phyloP scores from a whole-genome alignment of 768 basidiomycete species.

The Suillus variegatus region DNA sequence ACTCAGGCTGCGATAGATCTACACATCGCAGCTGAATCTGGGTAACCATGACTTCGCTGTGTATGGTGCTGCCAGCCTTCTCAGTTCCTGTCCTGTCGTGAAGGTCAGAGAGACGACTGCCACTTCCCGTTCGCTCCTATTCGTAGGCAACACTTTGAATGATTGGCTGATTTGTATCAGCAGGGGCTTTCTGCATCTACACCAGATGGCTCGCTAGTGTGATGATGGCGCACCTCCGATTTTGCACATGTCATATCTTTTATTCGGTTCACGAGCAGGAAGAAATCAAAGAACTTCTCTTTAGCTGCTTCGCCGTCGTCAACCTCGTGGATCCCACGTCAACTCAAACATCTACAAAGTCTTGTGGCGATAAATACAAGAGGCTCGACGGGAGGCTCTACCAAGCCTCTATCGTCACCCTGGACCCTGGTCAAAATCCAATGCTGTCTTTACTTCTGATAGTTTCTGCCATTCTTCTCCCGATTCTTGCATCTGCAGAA shows the following conservation, averaged over 20 bases:
- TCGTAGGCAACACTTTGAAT: constrained; percentile 14
- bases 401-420: neutral
- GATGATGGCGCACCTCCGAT: neutral
- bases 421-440: neutral
- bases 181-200: neutral
- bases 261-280: neutral
- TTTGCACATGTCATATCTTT: neutral
- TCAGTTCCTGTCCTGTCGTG: neutral
- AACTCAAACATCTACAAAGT: neutral
- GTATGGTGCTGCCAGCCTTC: neutral
- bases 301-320: neutral
- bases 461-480: neutral
- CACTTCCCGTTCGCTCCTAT: constrained; percentile 7
- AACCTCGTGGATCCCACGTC: neutral
- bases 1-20: neutral
- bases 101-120: neutral
- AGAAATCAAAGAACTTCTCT: neutral
- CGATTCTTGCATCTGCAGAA: neutral
- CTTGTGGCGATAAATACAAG: neutral
- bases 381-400: no score
- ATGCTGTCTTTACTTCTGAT: constrained; percentile 1
- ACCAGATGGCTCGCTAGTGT: neutral
- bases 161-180: neutral
- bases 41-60: neutral
- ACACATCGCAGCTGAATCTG: neutral